Evolutionary conservation across 148 eudicot species (phyloP), one percentile per base, ranked within the genome.

Genomic region (Rhododendron henanense): DNA sequence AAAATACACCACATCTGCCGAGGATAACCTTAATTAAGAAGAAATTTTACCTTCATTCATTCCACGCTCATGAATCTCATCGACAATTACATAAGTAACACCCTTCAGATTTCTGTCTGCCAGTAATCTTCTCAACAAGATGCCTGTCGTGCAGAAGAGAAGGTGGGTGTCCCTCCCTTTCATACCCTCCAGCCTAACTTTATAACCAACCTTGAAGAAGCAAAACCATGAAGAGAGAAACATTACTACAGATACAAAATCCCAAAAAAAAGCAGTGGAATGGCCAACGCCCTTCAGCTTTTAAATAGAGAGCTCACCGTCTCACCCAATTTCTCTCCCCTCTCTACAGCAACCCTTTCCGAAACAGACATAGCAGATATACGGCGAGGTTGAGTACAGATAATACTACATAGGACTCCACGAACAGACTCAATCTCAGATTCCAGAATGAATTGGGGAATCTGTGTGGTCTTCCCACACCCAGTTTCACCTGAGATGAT

Each of bases 41-140:
- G 55, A 39, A 84, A 51, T 80, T 82, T 84, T 88, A 97, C 99
- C 99, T 93, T 97, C 99, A 91, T 97, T 97, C 93, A 97, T 94
- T 88, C 99, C 99, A 88, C 99, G 99, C 87, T 97, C 99, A 88
- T 97, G 99, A 87, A 97, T 95, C 87, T 97, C 99, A 88, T 97
- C 99, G 65, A 95, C 96, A 84, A 97, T 93, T 77, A 97, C 95
- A 92, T 97, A 98, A 86, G 98, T 94, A 81, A 95, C 93, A 88
- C 98, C 98, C 87, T 94, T 97, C 92, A 97, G 90, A 83, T 87
- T 93, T 90, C 98, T 92, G 88, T 97, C 99, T 76, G 92, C 93
- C 63, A 94, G 94, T 89, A 97, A 91, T 90, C 98, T 94, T 86
- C 99, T 92, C 92, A 97, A 87, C 89, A 97, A 91, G 85, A 95